Evolutionary conservation across 257 asterid species (phyloP), one percentile per base, ranked within the genome.

Genomic region (Gentiana macrophylla): DNA sequence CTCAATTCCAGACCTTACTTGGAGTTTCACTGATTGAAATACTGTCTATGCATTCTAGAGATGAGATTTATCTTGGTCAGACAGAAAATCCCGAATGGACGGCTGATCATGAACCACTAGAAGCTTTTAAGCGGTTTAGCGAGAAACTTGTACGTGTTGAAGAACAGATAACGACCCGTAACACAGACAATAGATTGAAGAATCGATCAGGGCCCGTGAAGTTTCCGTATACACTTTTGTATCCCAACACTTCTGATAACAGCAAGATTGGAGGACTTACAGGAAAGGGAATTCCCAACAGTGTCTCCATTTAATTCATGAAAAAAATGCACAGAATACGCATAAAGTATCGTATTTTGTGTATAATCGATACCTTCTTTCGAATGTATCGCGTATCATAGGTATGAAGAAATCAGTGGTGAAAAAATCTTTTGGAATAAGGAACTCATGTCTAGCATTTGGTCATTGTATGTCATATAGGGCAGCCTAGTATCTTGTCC

Each of bases 271-370:
- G 84, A 58, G 95, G 95, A 43, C 89, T 86, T 49, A 76, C 80
- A n/a, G 95, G 77, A 49, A 76, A 62, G 63, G 95, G 95, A 36
- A 74, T 86, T 52, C 95, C 95, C 0, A 86, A 86, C 62, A 86
- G 95, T 43, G 48, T 86, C 70, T 78, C 94, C 3, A 84, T 86
- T 32, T 83, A 67, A 81, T 73, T 49, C 37, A 5, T 50, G 32
- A 12, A 38, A 45, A 49, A 49, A 59, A 6, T 49, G 13, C 49
- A 12, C 5, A 24, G 24, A 24, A 24, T 24, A 24, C 24, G 24
- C 24, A 24, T 24, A 24, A 24, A 24, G 24, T 24, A 24, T 24
- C 24, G 24, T 24, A 0, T 24, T 24, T 24, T 24, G 24, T 24
- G 24, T 24, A 24, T 24, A 24, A 24, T 24, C 1, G 24, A 24